A percentile compares a stretch with the other conserved stretches of the same genome.
These are phyloP conservation scores for Eucalyptus polybractea DNA, from an alignment of 345 rosid species.

Conservation along the genomic window DNA sequence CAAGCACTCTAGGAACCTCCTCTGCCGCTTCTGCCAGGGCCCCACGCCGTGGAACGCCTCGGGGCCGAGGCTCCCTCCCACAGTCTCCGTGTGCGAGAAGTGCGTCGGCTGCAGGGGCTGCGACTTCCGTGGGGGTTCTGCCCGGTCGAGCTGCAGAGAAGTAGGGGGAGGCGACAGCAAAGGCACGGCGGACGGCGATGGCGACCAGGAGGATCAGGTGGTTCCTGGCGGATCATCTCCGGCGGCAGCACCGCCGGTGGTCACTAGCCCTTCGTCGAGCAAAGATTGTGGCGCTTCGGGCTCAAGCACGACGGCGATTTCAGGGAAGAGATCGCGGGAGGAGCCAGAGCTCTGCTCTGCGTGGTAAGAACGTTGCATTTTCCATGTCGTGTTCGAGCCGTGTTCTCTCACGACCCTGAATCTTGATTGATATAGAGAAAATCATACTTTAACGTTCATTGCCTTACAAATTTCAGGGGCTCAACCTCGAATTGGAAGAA, in stretches of 20 bases:
- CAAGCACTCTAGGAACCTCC: slow-evolving; percentile 35
- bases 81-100: slow-evolving; percentile 20
- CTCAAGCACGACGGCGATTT: background rate
- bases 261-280: slow-evolving; percentile 4
- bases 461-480: background rate
- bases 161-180: background rate
- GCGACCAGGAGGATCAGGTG: slow-evolving; percentile 25
- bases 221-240: slow-evolving; percentile 17
- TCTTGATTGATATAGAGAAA: background rate
- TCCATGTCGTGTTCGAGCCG: background rate
- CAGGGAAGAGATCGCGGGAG: background rate
- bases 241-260: background rate
- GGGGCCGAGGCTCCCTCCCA: slow-evolving; percentile 24
- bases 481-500: background rate
- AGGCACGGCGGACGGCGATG: background rate
- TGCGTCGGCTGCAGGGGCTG: background rate
- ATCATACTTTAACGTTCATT: background rate
- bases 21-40: slow-evolving; percentile 33
- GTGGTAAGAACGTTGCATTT: background rate
- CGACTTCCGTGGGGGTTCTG: fast-evolving
- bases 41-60: slow-evolving; percentile 40
- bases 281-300: background rate
- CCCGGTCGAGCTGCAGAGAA: background rate
- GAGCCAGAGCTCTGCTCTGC: background rate
- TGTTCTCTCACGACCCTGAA: background rate